These are phyloP conservation scores for Pythium aquatile DNA, from an alignment of 352 stramenopile species.

Conservation along the genomic window DNA sequence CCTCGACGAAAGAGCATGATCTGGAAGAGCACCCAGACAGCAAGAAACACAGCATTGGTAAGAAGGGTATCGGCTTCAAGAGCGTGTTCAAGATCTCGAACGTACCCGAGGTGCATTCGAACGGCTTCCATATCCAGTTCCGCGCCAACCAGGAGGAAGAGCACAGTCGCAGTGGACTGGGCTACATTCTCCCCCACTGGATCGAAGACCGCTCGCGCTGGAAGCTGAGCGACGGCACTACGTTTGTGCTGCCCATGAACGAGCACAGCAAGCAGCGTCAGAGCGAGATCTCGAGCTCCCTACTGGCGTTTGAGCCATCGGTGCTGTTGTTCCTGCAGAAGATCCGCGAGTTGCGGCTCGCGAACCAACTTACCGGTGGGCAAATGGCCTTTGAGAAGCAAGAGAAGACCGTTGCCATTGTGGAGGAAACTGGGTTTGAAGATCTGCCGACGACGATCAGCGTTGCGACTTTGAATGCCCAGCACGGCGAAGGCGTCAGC, in stretches of 20 bases:
- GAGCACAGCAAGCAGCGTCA: conserved; percentile 36
- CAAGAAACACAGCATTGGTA: conserved; percentile 68
- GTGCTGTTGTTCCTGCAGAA: conserved; percentile 77
- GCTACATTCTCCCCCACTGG: conserved; percentile 84
- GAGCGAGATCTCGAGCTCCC: conserved; percentile 57
- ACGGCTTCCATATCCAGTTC: conserved; percentile 85
- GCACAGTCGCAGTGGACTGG: conserved; percentile 44
- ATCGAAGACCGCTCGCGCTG: conserved; percentile 48
- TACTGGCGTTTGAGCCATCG: conserved; percentile 72
- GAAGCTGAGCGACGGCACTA: conserved; percentile 48
- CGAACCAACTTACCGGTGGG: conserved; percentile 37
- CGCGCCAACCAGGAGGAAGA: conserved; percentile 45
- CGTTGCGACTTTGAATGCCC: conserved; percentile 19
- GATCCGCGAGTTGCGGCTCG: conserved; percentile 61
- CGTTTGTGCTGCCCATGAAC: conserved; percentile 78
- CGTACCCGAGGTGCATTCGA: conserved; percentile 82
- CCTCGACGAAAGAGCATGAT: conserved; percentile 66
- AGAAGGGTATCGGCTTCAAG: conserved; percentile 91
- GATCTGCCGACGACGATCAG: conserved; percentile 1
- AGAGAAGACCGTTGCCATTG: conserved; percentile 7
- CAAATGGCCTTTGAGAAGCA: conserved; percentile 49
- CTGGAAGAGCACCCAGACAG: conserved; percentile 11
- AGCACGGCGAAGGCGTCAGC: conserved; percentile 4
- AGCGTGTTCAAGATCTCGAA: conserved; percentile 90
- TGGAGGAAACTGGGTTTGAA: background rate